phyloP scores from a whole-genome alignment of 2,329 filamentous ascomycete genomes.

The Didymella lethalis region DNA sequence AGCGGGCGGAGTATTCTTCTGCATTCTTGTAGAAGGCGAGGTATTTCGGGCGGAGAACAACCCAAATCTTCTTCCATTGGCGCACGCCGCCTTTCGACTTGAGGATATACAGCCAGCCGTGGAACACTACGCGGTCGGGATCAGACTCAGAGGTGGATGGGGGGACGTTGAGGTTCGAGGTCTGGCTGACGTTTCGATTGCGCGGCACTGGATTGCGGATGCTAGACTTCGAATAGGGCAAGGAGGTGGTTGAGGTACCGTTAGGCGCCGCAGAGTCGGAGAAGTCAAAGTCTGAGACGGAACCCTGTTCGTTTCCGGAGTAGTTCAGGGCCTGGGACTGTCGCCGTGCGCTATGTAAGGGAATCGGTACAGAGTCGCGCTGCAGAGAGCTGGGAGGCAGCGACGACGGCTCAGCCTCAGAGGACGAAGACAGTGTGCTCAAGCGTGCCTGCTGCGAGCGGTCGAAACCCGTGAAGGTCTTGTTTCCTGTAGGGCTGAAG shows the following conservation, averaged over 20 bases:
- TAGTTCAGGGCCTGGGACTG: constrained; percentile 70
- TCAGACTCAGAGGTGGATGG: constrained; percentile 55
- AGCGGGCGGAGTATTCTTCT: constrained; percentile 83
- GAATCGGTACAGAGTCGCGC: constrained; percentile 27
- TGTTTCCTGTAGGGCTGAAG: constrained; percentile 68
- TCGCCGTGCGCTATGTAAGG: constrained; percentile 56
- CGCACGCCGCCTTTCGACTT: constrained; percentile 83
- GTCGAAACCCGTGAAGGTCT: constrained; percentile 55
- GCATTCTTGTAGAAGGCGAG: constrained; percentile 94
- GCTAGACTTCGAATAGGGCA: constrained; percentile 21
- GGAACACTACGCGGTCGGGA: constrained; percentile 89
- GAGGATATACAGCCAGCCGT: constrained; percentile 86
- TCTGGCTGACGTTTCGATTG: constrained; percentile 67
- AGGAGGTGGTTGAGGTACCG: constrained; percentile 48
- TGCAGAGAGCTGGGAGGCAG: constrained; percentile 33
- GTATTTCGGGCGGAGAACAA: constrained; percentile 83
- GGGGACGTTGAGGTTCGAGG: constrained; percentile 59
- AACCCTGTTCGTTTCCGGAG: constrained; percentile 73
- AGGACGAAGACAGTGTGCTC: constrained; percentile 55
- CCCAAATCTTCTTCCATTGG: constrained; percentile 96
- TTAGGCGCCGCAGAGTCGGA: constrained; percentile 71
- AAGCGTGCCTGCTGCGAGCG: constrained; percentile 32
- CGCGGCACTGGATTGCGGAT: constrained; percentile 31
- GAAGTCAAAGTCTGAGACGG: constrained; percentile 88
- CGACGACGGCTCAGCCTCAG: constrained; percentile 52